Base-by-base conservation (phyloP, 2,329 filamentous ascomycete genomes). In the Talaromyces albobiverticillius region DNA sequence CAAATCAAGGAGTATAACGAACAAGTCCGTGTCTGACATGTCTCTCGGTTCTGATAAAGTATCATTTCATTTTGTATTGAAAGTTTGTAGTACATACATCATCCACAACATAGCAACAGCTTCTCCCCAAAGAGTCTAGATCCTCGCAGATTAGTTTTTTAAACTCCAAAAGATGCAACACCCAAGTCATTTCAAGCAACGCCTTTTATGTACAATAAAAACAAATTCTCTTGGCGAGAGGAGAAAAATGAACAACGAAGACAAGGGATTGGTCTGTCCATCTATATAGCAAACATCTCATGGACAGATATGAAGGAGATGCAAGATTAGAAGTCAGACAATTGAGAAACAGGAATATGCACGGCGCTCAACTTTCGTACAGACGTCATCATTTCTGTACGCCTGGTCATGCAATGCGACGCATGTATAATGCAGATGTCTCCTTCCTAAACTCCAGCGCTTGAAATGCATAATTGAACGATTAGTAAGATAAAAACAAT, bases 321-420 rank as follows among this genome's bases (percentile, higher is more conserved):
- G 32, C 22, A 14, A 26, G 5, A 34, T 46, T 25, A 31, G 23
- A 50, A 34, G 25, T 23, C 23, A 46, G 23, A 23, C 42, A 46
- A 29, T 9, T 38, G 47, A 22, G 23, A 50, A 34, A 34, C 32
- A 29, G 31, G 22, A 36, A 42, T 25, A 55, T 47, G 42, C 40
- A 50, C 48, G 23, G 41, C 47, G 47, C 43, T 51, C 31, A 55
- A 51, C 49, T 55, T 29, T 47, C 43, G 32, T 49, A 52, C 49
- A 49, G 42, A 41, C 47, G 45, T 45, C 52, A 55, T 48, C 32
- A 51, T 51, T 32, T 22, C 49, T 53, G 49, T 34, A 42, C 53
- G 53, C 48, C 53, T 57, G 38, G 20, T 32, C 52, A 57, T 57
- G 51, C 55, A 52, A 55, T 54, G 52, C 52, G 48, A 42, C 43